phyloP scores from a whole-genome alignment of 768 basidiomycete genomes.

The Leucocoprinus birnbaumii region DNA sequence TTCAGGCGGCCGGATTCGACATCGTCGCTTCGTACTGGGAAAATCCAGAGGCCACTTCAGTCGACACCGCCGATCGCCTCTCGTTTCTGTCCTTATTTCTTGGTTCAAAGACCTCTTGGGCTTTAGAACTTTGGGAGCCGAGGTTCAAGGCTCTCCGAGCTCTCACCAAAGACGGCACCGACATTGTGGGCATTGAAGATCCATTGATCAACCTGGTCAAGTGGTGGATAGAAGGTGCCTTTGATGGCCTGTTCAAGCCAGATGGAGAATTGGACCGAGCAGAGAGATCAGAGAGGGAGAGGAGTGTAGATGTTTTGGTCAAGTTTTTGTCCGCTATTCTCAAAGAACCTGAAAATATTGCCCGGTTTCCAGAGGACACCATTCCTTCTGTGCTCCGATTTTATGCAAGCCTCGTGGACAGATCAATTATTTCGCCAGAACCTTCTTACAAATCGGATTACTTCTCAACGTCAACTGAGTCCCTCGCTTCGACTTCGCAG shows the following conservation, averaged over 20 bases:
- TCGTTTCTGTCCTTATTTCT: constrained; percentile 66
- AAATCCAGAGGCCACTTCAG: constrained; percentile 43
- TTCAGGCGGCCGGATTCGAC: constrained; percentile 72
- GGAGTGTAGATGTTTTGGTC: constrained; percentile 59
- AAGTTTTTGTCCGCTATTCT: constrained; percentile 53
- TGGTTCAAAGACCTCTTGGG: constrained; percentile 46
- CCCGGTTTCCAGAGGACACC: constrained; percentile 59
- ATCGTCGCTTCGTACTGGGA: constrained; percentile 70
- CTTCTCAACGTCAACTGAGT: constrained; percentile 32
- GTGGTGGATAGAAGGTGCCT: constrained; percentile 66
- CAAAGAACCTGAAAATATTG: constrained; percentile 47
- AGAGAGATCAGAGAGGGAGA: constrained; percentile 58
- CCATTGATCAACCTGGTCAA: constrained; percentile 53
- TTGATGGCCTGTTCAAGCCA: constrained; percentile 43
- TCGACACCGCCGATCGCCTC: constrained; percentile 56
- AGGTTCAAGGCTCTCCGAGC: constrained; percentile 66
- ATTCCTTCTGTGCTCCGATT: constrained; percentile 56
- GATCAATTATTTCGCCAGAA: constrained; percentile 37
- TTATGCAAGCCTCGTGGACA: constrained; percentile 57
- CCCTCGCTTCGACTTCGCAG: constrained; percentile 7
- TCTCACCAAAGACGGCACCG: constrained; percentile 56
- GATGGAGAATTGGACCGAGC: constrained; percentile 30
- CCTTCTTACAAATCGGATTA: constrained; percentile 16
- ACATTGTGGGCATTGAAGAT: constrained; percentile 64
- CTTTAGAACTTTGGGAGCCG: constrained; percentile 66